Evolutionary conservation across 2,329 filamentous ascomycete genomes (phyloP), one percentile per base, ranked within the genome.

Genomic region (Arthrobotrys musiformis): DNA sequence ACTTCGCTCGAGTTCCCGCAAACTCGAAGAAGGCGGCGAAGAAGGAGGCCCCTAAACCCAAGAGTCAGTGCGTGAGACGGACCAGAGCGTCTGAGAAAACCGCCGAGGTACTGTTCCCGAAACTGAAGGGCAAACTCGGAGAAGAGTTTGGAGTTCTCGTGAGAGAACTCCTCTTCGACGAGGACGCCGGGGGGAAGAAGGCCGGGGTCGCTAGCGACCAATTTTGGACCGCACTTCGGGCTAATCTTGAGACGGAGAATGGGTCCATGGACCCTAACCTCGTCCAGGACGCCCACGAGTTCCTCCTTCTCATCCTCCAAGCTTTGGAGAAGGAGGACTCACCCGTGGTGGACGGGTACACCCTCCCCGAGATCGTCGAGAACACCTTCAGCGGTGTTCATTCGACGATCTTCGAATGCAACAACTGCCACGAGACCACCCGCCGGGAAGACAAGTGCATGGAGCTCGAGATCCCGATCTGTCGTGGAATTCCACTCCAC

Each of bases 231-330:
- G 64, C 72, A 0, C 60, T 76, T 3, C 66, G 72, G 24, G 72
- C 72, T 7, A 76, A 76, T 58, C 66, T 76, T n/a, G 64, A 70
- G 56, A 22, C 44, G 6, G 62, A 70, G 48, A 61, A 64, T 37
- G 72, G 48, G 22, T 42, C 56, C 1, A 64, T 76, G 66, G 72
- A 76, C 44, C 60, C 72, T 50, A 76, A 76, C 60, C 19, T 69
- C 4, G 64, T 76, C 50, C 72, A 76, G 42, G 72, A 76, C 48
- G 72, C 72, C 4, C 72, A 76, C 50, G 72, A 76, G 54, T 76
- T 76, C 60, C 60, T 76, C 0, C 63, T 76, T 42, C 50, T 76
- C 3, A 64, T 76, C 28, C 19, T 76, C 2, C 54, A 76, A n/a
- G 72, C 72, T 4, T 19, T 76, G 0, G 40, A 48, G 1, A 46